Percentiles rank a stretch among this genome's conserved stretches.
Conservation (phyloP, 345 rosid species). For the Mercurialis annua region DNA sequence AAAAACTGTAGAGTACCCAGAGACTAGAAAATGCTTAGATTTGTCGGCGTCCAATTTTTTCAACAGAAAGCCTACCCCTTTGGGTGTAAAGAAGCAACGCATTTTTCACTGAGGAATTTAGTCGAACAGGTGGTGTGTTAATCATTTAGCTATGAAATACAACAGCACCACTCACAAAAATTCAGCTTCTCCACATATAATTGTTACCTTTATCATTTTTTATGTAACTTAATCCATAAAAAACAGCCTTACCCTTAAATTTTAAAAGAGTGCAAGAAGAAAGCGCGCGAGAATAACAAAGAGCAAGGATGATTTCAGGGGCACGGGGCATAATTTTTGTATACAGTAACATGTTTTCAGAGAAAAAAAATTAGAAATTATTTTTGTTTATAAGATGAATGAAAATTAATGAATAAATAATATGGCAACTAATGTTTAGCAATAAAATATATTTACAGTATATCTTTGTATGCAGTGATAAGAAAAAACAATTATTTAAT, state of each 20-base stretch:
- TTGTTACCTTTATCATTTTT: background rate
- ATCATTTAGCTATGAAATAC: background rate
- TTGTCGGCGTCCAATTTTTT: conserved; percentile 6
- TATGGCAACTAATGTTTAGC: too few relatives aligned
- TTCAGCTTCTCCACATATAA: background rate
- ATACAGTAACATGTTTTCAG: background rate
- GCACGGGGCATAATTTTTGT: background rate
- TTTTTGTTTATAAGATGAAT: too few relatives aligned
- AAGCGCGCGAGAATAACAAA: conserved; percentile 4
- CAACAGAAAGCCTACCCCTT: conserved; percentile 17
- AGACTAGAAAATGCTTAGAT: conserved; percentile 11
- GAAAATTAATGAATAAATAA: too few relatives aligned
- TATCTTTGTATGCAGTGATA: too few relatives aligned
- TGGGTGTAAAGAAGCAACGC: conserved; percentile 28
- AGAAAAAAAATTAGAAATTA: too few relatives aligned
- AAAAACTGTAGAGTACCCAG: conserved; percentile 21
- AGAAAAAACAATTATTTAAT: too few relatives aligned
- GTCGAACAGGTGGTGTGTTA: conserved; percentile 20
- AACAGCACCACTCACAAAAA: too few relatives aligned
- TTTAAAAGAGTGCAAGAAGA: background rate
- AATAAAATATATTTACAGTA: too few relatives aligned
- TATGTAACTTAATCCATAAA: background rate
- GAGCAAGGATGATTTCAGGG: background rate
- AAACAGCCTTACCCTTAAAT: background rate
- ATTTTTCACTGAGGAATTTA: conserved; percentile 40